Base-by-base conservation (phyloP, 257 asterid species). In the Capsicum rhomboideum region DNA sequence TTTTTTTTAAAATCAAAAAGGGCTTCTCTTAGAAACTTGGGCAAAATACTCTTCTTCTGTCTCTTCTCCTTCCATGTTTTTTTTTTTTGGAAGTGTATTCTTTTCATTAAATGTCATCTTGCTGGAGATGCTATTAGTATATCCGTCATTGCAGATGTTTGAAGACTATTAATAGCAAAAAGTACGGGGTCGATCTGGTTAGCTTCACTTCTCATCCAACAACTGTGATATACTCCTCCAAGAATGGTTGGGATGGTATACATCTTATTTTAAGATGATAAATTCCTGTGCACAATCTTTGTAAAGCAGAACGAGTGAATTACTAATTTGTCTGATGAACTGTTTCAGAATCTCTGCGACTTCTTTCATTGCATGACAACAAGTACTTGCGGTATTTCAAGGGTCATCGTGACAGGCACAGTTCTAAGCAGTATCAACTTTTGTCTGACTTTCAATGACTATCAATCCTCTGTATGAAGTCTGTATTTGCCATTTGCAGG, bases 241-340 rank as follows among this genome's bases (percentile, higher is more conserved):
- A 93, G 94, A 97, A 97, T 88, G 99, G 99, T 55, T 97, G 99
- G 99, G 99, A 97, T 86, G 98, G 99, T 96, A 91, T 84, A 97
- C 82, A 53, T 20, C 26, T 26, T 26, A 77, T 28, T 77, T 26
- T 77, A 77, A 77, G 23, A 77, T 50, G n/a, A 8, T 50, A 26
- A 75, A 49, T 75, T 49, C 81, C 26, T 6, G 81, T 26, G 17
- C n/a, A 16, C 16, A 26, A 50, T 75, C 26, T 23, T 26, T 75
- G 81, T 31, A 75, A 75, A 50, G 46, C 44, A 49, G 81, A 50
- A 28, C 81, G 50, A 50, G 63, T 77, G 61, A 26, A 26, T 77
- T 77, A 50, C 63, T 50, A 49, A 50, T 49, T 17, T 37, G 17
- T 55, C 69, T 90, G 59, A 79, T 87, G 83, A 26, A 71, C 87